Percentiles rank a stretch among this genome's conserved stretches.
These are phyloP conservation scores for Hypholoma fasciculare DNA, from an alignment of 768 basidiomycete species.

Conservation along the genomic window DNA sequence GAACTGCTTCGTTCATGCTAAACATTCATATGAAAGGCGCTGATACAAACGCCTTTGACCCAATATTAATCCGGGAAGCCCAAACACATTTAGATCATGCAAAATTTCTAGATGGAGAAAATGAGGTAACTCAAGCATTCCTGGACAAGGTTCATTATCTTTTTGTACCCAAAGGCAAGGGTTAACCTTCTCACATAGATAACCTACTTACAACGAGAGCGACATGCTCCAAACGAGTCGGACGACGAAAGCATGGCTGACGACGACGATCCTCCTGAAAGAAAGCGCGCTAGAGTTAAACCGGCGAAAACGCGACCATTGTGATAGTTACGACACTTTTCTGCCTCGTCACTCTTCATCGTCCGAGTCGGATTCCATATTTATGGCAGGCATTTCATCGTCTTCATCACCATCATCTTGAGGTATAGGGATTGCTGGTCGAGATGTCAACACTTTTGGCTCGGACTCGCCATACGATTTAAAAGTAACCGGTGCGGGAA, in stretches of 20 bases:
- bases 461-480: neutral
- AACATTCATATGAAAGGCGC: neutral
- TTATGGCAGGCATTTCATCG: conserved; percentile 74
- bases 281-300: conserved; percentile 26
- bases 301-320: conserved; percentile 1
- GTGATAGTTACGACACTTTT: neutral
- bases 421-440: neutral
- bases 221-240: conserved; percentile 25
- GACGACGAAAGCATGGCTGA: conserved; percentile 34
- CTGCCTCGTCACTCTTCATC: conserved; percentile 33
- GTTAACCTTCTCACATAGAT: conserved; percentile 16
- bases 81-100: conserved; percentile 69
- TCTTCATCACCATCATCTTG: conserved; percentile 47
- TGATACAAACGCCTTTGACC: conserved; percentile 23
- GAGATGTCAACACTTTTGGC: neutral
- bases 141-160: conserved; percentile 44
- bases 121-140: conserved; percentile 52
- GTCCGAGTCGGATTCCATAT: conserved; percentile 82
- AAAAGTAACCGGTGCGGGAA: neutral
- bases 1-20: neutral
- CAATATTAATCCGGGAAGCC: conserved; percentile 48
- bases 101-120: conserved; percentile 56
- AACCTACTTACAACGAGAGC: conserved; percentile 16
- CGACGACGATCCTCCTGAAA: conserved; percentile 18
- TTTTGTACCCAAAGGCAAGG: neutral